Conservation (phyloP, 352 stramenopile species). For the Phytophthora cajani region DNA sequence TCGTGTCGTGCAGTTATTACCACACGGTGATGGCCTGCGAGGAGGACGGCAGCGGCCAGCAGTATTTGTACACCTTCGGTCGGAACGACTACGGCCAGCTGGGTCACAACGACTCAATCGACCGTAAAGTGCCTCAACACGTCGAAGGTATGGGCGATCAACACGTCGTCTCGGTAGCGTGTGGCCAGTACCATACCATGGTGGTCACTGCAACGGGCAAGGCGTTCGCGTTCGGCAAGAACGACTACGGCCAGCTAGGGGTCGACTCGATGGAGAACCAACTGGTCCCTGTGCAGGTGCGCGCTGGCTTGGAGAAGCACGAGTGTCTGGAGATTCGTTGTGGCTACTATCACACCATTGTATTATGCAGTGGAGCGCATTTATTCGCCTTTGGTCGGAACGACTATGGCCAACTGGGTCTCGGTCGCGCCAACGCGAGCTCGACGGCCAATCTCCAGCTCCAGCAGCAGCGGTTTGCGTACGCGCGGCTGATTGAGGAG, state of each 20-base stretch:
- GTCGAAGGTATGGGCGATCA: slow-evolving; percentile 72
- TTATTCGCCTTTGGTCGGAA: slow-evolving; percentile 92
- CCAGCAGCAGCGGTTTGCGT: slow-evolving; percentile 73
- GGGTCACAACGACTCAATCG: slow-evolving; percentile 88
- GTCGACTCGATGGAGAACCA: slow-evolving; percentile 80
- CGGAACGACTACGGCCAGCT: slow-evolving; percentile 94
- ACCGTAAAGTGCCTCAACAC: slow-evolving; percentile 84
- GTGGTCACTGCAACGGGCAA: slow-evolving; percentile 72
- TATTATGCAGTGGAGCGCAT: slow-evolving; percentile 69
- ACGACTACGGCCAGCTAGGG: slow-evolving; percentile 94
- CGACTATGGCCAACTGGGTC: slow-evolving; percentile 93
- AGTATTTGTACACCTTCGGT: slow-evolving; percentile 87
- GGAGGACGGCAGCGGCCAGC: slow-evolving; percentile 28
- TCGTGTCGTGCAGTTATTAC: slow-evolving; percentile 95
- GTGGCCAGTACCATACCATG: slow-evolving; percentile 93
- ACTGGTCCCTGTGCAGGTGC: slow-evolving; percentile 57
- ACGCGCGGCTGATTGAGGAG: slow-evolving; percentile 64
- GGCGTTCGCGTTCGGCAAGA: slow-evolving; percentile 92
- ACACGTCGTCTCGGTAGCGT: slow-evolving; percentile 79
- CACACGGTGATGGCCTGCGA: slow-evolving; percentile 89
- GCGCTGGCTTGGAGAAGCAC: slow-evolving; percentile 67
- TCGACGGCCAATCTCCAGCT: slow-evolving; percentile 60
- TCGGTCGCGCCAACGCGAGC: slow-evolving; percentile 58
- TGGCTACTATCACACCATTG: slow-evolving; percentile 94
- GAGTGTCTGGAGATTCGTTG: slow-evolving; percentile 82